These are phyloP conservation scores for Monilinia fructicola DNA, from an alignment of 2,329 filamentous ascomycete species.

Conservation along the genomic window DNA sequence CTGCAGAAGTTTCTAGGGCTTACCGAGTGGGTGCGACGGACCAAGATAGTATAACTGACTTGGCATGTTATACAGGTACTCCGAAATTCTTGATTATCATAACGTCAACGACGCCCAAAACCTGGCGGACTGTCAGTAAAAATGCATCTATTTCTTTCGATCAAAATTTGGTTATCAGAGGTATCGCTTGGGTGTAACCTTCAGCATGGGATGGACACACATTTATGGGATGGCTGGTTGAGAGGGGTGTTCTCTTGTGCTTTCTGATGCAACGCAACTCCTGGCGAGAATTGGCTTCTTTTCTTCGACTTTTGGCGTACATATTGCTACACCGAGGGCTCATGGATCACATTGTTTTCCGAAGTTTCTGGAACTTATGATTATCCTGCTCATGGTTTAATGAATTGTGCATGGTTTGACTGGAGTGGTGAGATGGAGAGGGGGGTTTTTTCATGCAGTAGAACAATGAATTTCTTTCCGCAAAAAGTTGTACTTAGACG, in stretches of 20 bases:
- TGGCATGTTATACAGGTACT: conserved; percentile 68
- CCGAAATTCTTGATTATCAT: conserved; percentile 97
- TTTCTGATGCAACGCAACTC: conserved; percentile 22
- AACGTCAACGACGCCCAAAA: conserved; percentile 61
- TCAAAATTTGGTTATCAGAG: conserved; percentile 16
- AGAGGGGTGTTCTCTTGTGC: conserved; percentile 15
- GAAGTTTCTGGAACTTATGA: background rate
- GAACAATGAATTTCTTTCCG: conserved; percentile 16
- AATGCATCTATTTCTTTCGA: conserved; percentile 17
- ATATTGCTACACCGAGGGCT: conserved; percentile 12
- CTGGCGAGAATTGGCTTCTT: conserved; percentile 15
- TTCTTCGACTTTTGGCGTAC: conserved; percentile 21
- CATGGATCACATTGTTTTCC: conserved; percentile 7
- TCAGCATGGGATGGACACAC: conserved; percentile 24
- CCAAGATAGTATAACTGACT: conserved; percentile 39
- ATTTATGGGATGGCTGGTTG: conserved; percentile 21
- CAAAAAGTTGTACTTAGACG: conserved; percentile 23
- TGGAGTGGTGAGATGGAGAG: conserved; percentile 4
- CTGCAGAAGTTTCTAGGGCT: conserved; percentile 16
- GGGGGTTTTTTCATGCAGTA: conserved; percentile 9
- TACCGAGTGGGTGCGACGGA: conserved; percentile 18
- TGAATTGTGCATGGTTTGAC: conserved; percentile 11
- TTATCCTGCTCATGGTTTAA: background rate
- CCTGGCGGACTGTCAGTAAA: conserved; percentile 31
- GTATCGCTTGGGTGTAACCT: conserved; percentile 11